Conservation (phyloP, 2,329 filamentous ascomycete species). For the Fusarium falciforme region DNA sequence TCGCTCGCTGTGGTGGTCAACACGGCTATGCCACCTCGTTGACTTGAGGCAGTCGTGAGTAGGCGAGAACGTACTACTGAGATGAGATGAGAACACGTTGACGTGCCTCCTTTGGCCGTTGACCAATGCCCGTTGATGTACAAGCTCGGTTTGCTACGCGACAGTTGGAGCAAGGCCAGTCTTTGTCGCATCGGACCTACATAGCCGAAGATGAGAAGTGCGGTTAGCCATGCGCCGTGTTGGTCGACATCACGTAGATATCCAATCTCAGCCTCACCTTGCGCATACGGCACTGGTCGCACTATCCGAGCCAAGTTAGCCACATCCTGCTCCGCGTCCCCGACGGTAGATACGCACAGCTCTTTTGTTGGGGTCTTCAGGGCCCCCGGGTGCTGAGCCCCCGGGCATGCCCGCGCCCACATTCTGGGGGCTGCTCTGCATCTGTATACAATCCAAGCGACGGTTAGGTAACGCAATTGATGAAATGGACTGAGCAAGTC, state of each 20-base stretch:
- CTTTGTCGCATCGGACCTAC: constrained; percentile 68
- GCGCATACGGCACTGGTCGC: constrained; percentile 55
- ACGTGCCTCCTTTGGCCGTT: constrained; percentile 64
- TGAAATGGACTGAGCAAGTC: neutral
- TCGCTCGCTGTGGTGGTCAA: constrained; percentile 51
- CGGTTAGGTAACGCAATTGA: neutral
- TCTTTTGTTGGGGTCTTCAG: neutral
- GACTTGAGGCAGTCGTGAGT: neutral
- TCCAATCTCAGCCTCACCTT: constrained; percentile 46
- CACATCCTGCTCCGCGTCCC: neutral
- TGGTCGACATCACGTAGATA: neutral
- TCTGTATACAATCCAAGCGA: neutral
- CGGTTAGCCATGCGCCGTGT: neutral
- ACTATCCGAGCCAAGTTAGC: constrained; percentile 44
- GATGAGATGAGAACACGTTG: constrained; percentile 68
- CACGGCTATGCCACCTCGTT: neutral
- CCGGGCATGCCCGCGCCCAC: neutral
- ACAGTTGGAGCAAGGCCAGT: constrained; percentile 67
- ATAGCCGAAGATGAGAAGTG: neutral
- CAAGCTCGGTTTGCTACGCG: constrained; percentile 62
- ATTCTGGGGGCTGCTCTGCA: neutral
- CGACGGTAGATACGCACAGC: neutral
- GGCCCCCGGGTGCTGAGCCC: neutral
- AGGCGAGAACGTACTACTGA: constrained; percentile 61
- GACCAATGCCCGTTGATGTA: constrained; percentile 64